Evolutionary conservation across 768 basidiomycete genomes (phyloP), one percentile per base, ranked within the genome.

Genomic region (Candolleomyces efflorescens): DNA sequence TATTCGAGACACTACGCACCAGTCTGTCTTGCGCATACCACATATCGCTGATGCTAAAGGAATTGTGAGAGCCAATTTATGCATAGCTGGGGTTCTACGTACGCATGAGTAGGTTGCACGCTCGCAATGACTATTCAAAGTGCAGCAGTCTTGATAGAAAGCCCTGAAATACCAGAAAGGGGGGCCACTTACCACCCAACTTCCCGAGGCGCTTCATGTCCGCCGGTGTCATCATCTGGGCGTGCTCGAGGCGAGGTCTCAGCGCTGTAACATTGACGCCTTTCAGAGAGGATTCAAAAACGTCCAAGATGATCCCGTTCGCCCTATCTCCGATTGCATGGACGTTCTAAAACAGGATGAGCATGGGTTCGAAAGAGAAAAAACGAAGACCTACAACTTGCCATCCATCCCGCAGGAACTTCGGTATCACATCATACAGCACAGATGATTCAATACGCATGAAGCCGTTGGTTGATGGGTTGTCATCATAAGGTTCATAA

Each of bases 71-170:
- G 45, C 39, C 32, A 58, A 45, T 23, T 59, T 36, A 4, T 47
- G 57, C 22, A 32, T 11, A 52, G 6, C n/a, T 13, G 18, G 41
- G 47, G 17, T 23, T 49, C 5, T 27, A 81, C 89, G 66, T 66
- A 92, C 82, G 82, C 91, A 74, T 95, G 93, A 3, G 90, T 93
- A 13, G 94, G 93, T 68, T 96, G 94, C 11, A 94, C 79, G 65
- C 90, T 94, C 17, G 89, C 92, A 64, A 96, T 94, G 38, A 95
- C 91, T 94, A 63, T 13, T 36, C 27, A 55, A 58, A 27, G 38
- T 17, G 47, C 48, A 39, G 15, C 39, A 44, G 36, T 22, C 56
- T 64, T 56, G 38, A 54, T 20, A 49, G 15, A n/a, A n/a, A n/a
- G n/a, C n/a, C n/a, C n/a, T n/a, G 56, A 20, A 26, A 23, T 18